Percentiles rank a stretch among this genome's conserved stretches.
Evolutionary conservation across 148 eudicot genomes (phyloP).

Genomic region (Vaccinium macrocarpon): DNA sequence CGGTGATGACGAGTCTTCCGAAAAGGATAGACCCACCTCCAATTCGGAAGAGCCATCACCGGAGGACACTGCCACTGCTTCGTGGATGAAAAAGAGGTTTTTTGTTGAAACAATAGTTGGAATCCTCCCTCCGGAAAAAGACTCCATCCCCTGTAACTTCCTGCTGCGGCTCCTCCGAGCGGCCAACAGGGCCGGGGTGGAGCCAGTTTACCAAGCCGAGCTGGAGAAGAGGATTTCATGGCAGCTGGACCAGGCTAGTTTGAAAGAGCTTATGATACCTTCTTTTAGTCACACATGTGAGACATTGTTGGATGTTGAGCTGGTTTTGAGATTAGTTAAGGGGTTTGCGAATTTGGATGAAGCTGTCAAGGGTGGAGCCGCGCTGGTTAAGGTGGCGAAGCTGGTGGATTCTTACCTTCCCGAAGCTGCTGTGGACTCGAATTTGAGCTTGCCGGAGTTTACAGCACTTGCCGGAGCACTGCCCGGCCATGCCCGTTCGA

Average conservation of each 20-base stretch:
- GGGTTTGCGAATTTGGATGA: slow-evolving; percentile 54
- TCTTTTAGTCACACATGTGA: slow-evolving; percentile 64
- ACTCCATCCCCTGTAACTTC: slow-evolving; percentile 73
- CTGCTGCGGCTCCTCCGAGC: slow-evolving; percentile 57
- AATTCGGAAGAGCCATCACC: slow-evolving; percentile 18
- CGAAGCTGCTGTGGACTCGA: slow-evolving; percentile 66
- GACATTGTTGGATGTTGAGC: slow-evolving; percentile 69
- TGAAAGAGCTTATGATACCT: slow-evolving; percentile 78
- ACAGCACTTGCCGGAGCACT: slow-evolving; percentile 63
- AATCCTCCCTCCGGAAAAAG: slow-evolving; percentile 66
- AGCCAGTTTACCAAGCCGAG: slow-evolving; percentile 36
- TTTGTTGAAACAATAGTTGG: slow-evolving; percentile 64
- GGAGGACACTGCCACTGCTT: slow-evolving; percentile 32
- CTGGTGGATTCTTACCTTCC: slow-evolving; percentile 71
- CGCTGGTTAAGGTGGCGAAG: slow-evolving; percentile 66
- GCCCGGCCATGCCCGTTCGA: slow-evolving; percentile 64
- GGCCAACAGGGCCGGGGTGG: slow-evolving; percentile 54
- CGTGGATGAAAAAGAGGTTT: slow-evolving; percentile 60
- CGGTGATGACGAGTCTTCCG: slow-evolving; percentile 5
- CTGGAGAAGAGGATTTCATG: slow-evolving; percentile 59
- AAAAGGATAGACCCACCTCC: not conserved
- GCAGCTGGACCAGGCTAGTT: slow-evolving; percentile 65
- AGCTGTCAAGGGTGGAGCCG: slow-evolving; percentile 40
- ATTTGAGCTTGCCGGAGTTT: slow-evolving; percentile 50
- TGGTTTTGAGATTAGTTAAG: slow-evolving; percentile 54